A percentile compares a stretch with the other conserved stretches of the same genome.
These are phyloP conservation scores for Aspergillus sp. DNA, from an alignment of 2,329 filamentous ascomycete species.

Conservation along the genomic window DNA sequence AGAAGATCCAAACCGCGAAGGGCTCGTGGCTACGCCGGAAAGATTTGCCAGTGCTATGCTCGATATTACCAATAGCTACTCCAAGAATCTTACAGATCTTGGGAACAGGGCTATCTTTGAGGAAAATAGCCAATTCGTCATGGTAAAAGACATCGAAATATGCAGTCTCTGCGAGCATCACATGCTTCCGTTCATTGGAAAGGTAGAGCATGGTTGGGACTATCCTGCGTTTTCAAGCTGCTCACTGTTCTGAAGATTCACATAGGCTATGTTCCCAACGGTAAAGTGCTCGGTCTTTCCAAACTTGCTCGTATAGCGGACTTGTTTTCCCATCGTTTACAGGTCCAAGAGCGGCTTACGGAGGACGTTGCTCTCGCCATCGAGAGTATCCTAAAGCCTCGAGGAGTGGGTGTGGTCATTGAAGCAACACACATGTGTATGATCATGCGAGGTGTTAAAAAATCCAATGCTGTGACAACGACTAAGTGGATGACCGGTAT, in stretches of 20 bases:
- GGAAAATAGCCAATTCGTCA: conserved; percentile 67
- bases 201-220: conserved; percentile 53
- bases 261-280: too few relatives aligned
- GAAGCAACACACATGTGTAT: conserved; percentile 92
- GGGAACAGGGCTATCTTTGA: conserved; percentile 91
- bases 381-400: conserved; percentile 82
- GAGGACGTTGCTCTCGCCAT: conserved; percentile 93
- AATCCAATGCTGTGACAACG: conserved; percentile 77
- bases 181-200: conserved; percentile 87
- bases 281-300: conserved; percentile 76
- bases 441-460: conserved; percentile 93
- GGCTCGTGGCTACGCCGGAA: conserved; percentile 63
- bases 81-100: conserved; percentile 81
- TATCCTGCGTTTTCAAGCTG: too few relatives aligned
- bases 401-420: conserved; percentile 92
- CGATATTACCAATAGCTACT: conserved; percentile 89
- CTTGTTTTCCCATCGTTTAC: conserved; percentile 85
- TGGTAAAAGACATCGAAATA: conserved; percentile 92
- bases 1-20: conserved; percentile 61
- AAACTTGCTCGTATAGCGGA: conserved; percentile 91
- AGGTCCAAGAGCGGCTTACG: conserved; percentile 90
- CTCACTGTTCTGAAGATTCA: too few relatives aligned
- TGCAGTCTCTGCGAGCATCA: conserved; percentile 93
- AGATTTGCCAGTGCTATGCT: conserved; percentile 90
- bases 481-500: conserved; percentile 68